Evolutionary conservation across 1,139 yeast genomes (phyloP).

Genomic region (Chernovozyma aurita): DNA sequence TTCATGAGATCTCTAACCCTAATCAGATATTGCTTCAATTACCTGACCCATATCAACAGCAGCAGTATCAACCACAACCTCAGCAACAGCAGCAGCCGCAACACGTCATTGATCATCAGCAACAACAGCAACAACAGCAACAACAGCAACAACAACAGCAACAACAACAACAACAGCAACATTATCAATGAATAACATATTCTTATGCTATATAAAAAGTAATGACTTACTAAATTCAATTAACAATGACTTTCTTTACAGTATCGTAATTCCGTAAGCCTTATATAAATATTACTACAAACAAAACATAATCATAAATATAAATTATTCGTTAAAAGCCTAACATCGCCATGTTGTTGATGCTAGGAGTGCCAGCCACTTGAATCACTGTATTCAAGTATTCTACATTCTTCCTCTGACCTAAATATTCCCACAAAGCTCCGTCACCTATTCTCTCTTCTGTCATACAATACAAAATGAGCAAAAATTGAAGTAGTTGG

Average conservation of each 20-base stretch:
- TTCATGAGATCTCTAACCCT: slow-evolving; percentile 65
- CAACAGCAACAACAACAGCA: slow-evolving; percentile 10
- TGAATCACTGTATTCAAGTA: background rate
- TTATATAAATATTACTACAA: too few relatives aligned
- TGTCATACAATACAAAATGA: background rate
- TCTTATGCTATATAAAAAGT: too few relatives aligned
- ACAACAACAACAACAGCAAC: slow-evolving; percentile 13
- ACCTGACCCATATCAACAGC: slow-evolving; percentile 37
- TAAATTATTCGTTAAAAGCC: background rate
- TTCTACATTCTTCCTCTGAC: slow-evolving; percentile 1
- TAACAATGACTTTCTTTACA: too few relatives aligned
- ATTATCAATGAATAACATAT: slow-evolving; percentile 10
- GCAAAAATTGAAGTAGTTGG: background rate
- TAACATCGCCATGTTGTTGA: background rate
- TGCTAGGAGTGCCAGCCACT: background rate
- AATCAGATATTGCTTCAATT: slow-evolving; percentile 32
- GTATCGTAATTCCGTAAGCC: too few relatives aligned
- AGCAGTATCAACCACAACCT: slow-evolving; percentile 18
- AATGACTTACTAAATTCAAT: too few relatives aligned
- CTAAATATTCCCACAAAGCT: slow-evolving; percentile 5
- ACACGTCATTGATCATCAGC: background rate
- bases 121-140: slow-evolving; percentile 8
- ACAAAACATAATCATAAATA: too few relatives aligned
- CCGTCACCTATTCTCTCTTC: background rate
- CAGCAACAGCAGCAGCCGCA: slow-evolving; percentile 10